Base-by-base conservation (phyloP, 116 monocot genomes). In the Posidonia oceanica region DNA sequence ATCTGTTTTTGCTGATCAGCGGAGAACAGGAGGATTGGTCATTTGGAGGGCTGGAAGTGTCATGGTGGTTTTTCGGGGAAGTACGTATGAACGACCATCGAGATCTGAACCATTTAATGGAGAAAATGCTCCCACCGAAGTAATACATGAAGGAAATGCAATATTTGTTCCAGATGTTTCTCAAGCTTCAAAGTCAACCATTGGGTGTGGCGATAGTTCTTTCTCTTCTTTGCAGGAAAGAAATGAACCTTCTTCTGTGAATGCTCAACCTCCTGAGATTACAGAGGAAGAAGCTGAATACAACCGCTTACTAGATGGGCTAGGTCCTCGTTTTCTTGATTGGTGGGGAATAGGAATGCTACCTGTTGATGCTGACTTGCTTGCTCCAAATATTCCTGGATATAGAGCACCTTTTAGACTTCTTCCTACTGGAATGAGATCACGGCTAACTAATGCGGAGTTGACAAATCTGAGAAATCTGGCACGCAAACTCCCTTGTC, bases 21-120 rank as follows among this genome's bases (percentile, higher is more conserved):
- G 84, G 52, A 85, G 98, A 42, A 93, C 93, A n/a, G 84, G 93
- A 70, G 98, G 98, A 69, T 79, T 98, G 70, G 86, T 98, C 60
- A 84, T 93, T 54, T 98, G 98, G 98, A 85, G 98, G 75, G 80
- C 98, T 73, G 98, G 98, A 72, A 98, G 98, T 84, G 86, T 93
- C 36, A 98, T 98, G 98, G 80, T 98, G 66, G 93, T 98, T 63
- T 93, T 85, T 81, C 80, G 87, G 37, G 98, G 98, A 38, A 76
- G 71, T 69, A 77, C 83, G 59, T 93, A 87, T 61, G 78, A 82
- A 76, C 21, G 78, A 52, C 79, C 90, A 64, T 74, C 80, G n/a
- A 78, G 29, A 69, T 80, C 82, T 51, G 75, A 80, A 69, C 64
- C 77, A 58, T 53, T 61, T 44, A 37, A 63, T 74, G 65, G 22